Base-by-base conservation (phyloP, 257 asterid species). In the Coffea eugenioides region DNA sequence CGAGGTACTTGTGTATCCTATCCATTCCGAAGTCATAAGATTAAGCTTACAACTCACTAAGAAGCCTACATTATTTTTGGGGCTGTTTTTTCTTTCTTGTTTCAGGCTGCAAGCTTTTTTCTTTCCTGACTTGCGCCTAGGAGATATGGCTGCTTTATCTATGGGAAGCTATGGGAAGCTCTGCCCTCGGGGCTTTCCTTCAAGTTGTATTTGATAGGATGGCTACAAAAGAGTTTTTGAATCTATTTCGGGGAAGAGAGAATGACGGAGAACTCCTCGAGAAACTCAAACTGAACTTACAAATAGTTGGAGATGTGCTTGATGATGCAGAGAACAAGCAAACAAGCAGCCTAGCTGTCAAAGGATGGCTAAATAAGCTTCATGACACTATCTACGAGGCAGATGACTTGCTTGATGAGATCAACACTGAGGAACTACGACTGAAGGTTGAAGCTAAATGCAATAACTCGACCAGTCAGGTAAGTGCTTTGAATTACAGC, bases 261-360 rank as follows among this genome's bases (percentile, higher is more conserved):
- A 0, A 25, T 5, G 31, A 79, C 34, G 75, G 36, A 54, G 2
- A 5, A 0, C 43, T 72, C 4, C 25, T 84, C 39, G 23, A 62
- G 51, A 69, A 61, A n/a, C 43, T 80, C 56, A 14, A 3, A 11
- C 25, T 4, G 5, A 81, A 52, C 34, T 54, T 84, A 45, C 25
- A 3, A 57, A 57, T 64, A 8, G 21, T 84, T 27, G 41, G 36
- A 0, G 25, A 8, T 16, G 87, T 84, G 78, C 81, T 84, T 69
- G 59, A 36, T 49, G 84, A 81, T 73, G 87, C 82, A 23, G 80
- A 84, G 54, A 54, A 74, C 21, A 80, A 80, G 79, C 77, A 84
- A 52, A 48, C 71, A 5, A 49, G 69, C 1, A 62, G 59, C 8
- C 8, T 0, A 27, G 31, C 13, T n/a, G 74, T 84, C 16, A 78